Evolutionary conservation across 768 basidiomycete genomes (phyloP).

Genomic region (Calocera cornea): DNA sequence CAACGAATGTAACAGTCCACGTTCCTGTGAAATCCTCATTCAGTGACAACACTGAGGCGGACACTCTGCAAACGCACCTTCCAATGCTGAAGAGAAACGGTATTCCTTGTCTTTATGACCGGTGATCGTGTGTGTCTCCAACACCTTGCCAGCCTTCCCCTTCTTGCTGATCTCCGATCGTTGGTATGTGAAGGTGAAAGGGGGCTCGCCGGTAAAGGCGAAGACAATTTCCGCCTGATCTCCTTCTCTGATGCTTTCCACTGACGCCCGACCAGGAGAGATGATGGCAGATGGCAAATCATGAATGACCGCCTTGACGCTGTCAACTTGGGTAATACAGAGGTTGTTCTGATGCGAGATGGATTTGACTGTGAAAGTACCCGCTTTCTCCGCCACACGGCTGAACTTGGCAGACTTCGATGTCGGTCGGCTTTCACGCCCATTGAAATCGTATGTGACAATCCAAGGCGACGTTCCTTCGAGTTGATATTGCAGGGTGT

Average conservation of each 20-base stretch:
- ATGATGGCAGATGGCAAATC: conserved; percentile 80
- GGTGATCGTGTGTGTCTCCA: conserved; percentile 84
- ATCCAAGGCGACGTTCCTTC: conserved; percentile 92
- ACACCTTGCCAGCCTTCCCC: conserved; percentile 56
- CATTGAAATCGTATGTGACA: conserved; percentile 74
- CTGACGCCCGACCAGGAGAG: conserved; percentile 63
- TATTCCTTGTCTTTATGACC: conserved; percentile 62
- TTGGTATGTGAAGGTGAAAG: conserved; percentile 93
- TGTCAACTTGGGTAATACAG: conserved; percentile 72
- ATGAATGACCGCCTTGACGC: conserved; percentile 61
- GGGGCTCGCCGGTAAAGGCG: conserved; percentile 77
- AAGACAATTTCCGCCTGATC: conserved; percentile 83
- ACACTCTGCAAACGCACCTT: conserved; percentile 41
- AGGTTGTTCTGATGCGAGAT: conserved; percentile 87
- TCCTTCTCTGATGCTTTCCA: conserved; percentile 88
- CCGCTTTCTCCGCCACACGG: conserved; percentile 65
- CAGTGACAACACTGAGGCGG: no score
- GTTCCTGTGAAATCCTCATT: conserved; percentile 39
- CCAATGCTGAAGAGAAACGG: conserved; percentile 80
- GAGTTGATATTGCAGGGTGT: conserved; percentile 78
- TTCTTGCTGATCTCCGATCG: conserved; percentile 50
- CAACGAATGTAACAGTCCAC: conserved; percentile 85
- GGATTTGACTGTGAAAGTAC: conserved; percentile 72
- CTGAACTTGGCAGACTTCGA: conserved; percentile 73
- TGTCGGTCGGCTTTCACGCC: conserved; percentile 56